Evolutionary conservation across 2,329 filamentous ascomycete species (phyloP), one percentile per base, ranked within the genome.

Genomic region (Trichophyton rubrum): DNA sequence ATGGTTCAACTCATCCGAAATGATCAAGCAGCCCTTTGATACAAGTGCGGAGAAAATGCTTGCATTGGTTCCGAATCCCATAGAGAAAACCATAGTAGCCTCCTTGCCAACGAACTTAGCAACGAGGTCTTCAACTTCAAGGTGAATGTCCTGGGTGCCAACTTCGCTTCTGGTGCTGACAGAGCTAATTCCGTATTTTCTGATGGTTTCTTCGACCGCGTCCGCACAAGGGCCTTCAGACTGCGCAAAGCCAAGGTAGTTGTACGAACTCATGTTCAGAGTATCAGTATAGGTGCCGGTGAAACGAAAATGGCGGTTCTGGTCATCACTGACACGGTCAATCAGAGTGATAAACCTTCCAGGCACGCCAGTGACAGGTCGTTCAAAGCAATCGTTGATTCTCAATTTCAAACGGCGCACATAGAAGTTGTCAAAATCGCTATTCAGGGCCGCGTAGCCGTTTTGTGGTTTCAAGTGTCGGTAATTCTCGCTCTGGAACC

Each of bases 351-450:
- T 95, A 78, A 84, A 96, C 64, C 93, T 86, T 61, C 93, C 93
- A 7, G 93, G 93, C 27, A 99, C 93, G 59, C 93, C 93, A 3
- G 90, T 95, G 30, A 88, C 90, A 11, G 92, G 90, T 57, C 93
- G 85, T 67, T 92, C 88, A 73, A 99, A 99, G 78, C 90, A 96
- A 75, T 99, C 93, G 68, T 97, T 95, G 71, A 99, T 90, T 65
- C 93, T 85, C 78, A 90, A 83, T 80, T 99, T 97, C 71, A 99
- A 75, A 63, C 93, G 83, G 61, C 93, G 85, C 61, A 92, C 89
- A 75, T 99, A 99, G 74, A 99, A 99, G 75, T 92, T 97, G 79
- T 99, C 93, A 71, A 99, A 99, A 74, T 99, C 93, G 69, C 90
- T 95, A 75, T 96, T 97, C 65, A 99, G 81, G 1, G 93, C 90